A percentile compares a stretch with the other conserved stretches of the same genome.
phyloP scores from a whole-genome alignment of 2,329 filamentous ascomycete species.

The Cercospora sesami region DNA sequence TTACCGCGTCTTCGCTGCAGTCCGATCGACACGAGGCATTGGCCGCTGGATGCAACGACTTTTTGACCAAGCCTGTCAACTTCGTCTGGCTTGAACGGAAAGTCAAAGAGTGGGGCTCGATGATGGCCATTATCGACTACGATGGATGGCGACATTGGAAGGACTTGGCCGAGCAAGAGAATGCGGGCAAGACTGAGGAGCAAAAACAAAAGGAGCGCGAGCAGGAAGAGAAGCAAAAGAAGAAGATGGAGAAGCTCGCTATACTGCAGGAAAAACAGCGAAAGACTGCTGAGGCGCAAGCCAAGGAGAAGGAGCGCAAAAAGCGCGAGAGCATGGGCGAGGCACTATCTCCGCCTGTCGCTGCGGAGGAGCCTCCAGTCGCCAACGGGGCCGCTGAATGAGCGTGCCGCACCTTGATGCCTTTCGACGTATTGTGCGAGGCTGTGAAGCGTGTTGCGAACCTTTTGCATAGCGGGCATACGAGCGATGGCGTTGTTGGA shows the following conservation, averaged over 20 bases:
- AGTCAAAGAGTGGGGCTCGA: conserved; percentile 99
- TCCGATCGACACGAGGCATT: conserved; percentile 93
- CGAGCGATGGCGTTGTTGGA: conserved; percentile 9
- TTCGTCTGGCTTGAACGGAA: conserved; percentile 97
- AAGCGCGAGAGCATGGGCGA: conserved; percentile 22
- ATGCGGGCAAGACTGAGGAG: conserved; percentile 40
- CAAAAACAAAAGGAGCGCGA: conserved; percentile 35
- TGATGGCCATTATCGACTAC: conserved; percentile 98
- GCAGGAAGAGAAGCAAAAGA: conserved; percentile 36
- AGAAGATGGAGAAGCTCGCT: conserved; percentile 37
- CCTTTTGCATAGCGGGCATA: conserved; percentile 6
- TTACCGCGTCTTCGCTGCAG: conserved; percentile 91
- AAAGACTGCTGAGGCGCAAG: conserved; percentile 30
- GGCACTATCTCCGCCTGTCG: conserved; percentile 5
- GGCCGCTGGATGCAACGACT: conserved; percentile 96
- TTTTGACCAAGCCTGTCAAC: conserved; percentile 93
- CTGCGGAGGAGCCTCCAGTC: conserved; percentile 7
- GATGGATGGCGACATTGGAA: conserved; percentile 99
- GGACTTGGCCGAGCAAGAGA: conserved; percentile 59
- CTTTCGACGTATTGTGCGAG: background rate
- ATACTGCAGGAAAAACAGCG: conserved; percentile 35
- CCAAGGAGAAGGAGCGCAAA: conserved; percentile 30
- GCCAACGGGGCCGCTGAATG: conserved; percentile 7
- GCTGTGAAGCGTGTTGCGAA: background rate
- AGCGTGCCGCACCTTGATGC: background rate